Base-by-base conservation (phyloP, 139 green algal genomes). In the Micractinium conductrix region DNA sequence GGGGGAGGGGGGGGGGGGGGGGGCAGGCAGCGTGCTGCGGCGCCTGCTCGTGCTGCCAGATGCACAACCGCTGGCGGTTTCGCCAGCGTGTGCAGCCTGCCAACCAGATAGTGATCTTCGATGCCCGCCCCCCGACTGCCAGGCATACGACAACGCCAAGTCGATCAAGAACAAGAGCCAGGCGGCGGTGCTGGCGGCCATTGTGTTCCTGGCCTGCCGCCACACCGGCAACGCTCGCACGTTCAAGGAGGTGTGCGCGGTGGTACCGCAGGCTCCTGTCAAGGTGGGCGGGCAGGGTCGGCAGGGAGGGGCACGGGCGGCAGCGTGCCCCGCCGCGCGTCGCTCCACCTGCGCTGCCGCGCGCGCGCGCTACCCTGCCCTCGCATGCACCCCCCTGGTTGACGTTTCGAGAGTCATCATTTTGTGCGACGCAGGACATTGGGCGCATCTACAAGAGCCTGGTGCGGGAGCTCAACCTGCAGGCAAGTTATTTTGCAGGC, bases 191-290 rank as follows among this genome's bases (percentile, higher is more conserved):
- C 89, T 90, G 21, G 94, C 94, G 2, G 95, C 96, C 16, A 96
- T 96, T 75, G 70, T 99, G 8, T 98, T 95, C 85, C 90, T 96
- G 78, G 96, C 95, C 16, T 97, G 92, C 85, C 90, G 96, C 38
- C 92, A 95, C 76, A 91, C 91, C 48, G 89, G 89, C 62, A 92
- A 91, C 44, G 86, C 94, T 0, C 87, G 95, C 24, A 97, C 95
- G 0, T 99, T 99, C 88, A 98, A 97, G 80, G 96, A 98, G 87
- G 96, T 98, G 85, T 68, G 86, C 84, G 82, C 75, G 4, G 88
- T 93, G 33, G 88, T 95, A 69, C 89, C 92, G 21, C 86, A 95
- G 26, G 92, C 90, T 21, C 83, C 72, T 78, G 96, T 96, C 80
- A 74, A 89, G 79, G 84, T 81, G 65, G 50, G 70, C 12, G 35